phyloP scores from a whole-genome alignment of 495 filamentous ascomycete species.

The Penicillium psychrofluorescens region DNA sequence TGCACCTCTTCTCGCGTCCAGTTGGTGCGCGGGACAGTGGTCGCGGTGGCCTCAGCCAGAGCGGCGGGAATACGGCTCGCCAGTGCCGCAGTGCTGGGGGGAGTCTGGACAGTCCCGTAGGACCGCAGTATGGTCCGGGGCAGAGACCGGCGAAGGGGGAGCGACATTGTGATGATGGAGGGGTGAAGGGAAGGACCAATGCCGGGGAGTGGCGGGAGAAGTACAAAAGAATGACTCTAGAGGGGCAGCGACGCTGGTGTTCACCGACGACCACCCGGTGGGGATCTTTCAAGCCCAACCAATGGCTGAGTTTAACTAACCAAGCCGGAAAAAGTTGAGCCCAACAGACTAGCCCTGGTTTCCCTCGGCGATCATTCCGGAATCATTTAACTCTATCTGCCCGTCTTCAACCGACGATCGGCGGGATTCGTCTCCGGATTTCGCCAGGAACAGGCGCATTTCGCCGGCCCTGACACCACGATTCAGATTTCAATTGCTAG shows the following conservation, averaged over 20 bases:
- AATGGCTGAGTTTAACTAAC: no score
- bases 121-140: conserved; percentile 23
- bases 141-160: conserved; percentile 19
- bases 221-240: conserved; percentile 1
- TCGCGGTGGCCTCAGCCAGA: conserved; percentile 48
- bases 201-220: not conserved
- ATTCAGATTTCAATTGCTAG: no score
- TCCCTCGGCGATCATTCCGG: not conserved
- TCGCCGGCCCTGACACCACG: no score
- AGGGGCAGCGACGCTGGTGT: conserved; percentile 4
- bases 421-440: no score
- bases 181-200: conserved; percentile 1
- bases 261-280: conserved; percentile 16
- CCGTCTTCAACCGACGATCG: no score
- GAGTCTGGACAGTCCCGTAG: conserved; percentile 39
- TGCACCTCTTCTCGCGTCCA: conserved; percentile 75
- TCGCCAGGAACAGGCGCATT: no score
- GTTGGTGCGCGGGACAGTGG: conserved; percentile 52
- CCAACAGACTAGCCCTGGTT: not conserved
- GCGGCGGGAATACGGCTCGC: conserved; percentile 28
- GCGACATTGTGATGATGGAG: conserved; percentile 20
- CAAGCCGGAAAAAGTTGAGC: not conserved
- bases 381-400: not conserved
- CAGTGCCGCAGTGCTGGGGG: conserved; percentile 25
- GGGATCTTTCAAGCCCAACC: not conserved